A percentile compares a stretch with the other conserved stretches of the same genome.
phyloP scores from a whole-genome alignment of 495 filamentous ascomycete genomes.

The Tuber borchii region DNA sequence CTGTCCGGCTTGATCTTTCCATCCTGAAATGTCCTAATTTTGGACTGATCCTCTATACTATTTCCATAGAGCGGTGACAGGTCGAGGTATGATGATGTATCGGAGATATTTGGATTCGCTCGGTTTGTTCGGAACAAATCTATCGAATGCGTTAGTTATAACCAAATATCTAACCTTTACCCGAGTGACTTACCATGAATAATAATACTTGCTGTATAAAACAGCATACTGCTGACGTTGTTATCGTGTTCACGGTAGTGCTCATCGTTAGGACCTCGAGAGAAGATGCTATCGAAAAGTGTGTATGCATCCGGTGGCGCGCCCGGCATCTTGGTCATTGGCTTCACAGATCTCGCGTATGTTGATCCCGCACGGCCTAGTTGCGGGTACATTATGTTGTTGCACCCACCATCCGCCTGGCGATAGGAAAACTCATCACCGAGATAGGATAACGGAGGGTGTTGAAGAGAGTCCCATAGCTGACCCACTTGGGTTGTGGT shows the following conservation, averaged over 20 bases:
- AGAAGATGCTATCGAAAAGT: conserved; percentile 71
- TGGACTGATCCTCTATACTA: conserved; percentile 65
- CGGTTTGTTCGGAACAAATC: conserved; percentile 61
- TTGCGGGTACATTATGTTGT: conserved; percentile 57
- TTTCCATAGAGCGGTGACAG: conserved; percentile 81
- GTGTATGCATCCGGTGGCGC: conserved; percentile 66
- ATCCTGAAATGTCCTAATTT: conserved; percentile 69
- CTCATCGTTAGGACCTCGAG: conserved; percentile 48
- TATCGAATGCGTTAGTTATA: conserved; percentile 40
- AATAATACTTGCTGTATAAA: conserved; percentile 83
- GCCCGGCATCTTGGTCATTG: conserved; percentile 56
- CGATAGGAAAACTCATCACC: conserved; percentile 53
- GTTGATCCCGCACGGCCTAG: conserved; percentile 55
- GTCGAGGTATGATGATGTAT: conserved; percentile 80
- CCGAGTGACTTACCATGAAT: conserved; percentile 60
- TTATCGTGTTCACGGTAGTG: conserved; percentile 62
- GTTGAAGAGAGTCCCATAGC: conserved; percentile 63
- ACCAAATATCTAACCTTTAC: not conserved
- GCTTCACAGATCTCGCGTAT: conserved; percentile 68
- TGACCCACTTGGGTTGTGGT: conserved; percentile 57
- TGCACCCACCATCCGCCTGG: conserved; percentile 62
- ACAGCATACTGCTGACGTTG: conserved; percentile 78
- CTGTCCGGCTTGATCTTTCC: conserved; percentile 78
- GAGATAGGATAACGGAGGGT: conserved; percentile 59
- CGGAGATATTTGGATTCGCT: conserved; percentile 52